Base-by-base conservation (phyloP, 1,284 basidiomycete species). In the Peniophora sp. region DNA sequence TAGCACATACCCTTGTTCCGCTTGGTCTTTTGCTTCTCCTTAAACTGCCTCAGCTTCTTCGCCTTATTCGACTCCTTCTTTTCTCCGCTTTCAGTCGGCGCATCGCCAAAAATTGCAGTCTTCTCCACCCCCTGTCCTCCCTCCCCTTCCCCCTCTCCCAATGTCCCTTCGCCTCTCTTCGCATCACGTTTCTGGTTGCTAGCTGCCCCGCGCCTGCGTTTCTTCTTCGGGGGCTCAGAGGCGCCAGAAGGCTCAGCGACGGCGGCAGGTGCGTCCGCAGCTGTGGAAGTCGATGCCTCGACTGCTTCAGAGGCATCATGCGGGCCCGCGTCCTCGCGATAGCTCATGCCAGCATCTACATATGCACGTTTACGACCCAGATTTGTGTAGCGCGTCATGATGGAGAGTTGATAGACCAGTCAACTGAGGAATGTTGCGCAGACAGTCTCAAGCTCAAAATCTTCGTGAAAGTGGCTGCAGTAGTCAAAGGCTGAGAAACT, bases 381-480 rank as follows among this genome's bases (percentile, higher is more conserved):
- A 58, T 80, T 81, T 9, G 85, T 88, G 54, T 82, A 71, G 49
- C 87, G 77, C 9, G 87, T 89, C 87, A 89, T 89, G 25, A 27
- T 38, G 17, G 19, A 3, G 22, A 45, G 20, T 41, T 6, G 38
- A 41, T n/a, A 8, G 38, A 41, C 8, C 16, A 41, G 27, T n/a
- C n/a, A n/a, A n/a, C n/a, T n/a, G n/a, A n/a, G n/a, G n/a, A n/a
- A n/a, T n/a, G n/a, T n/a, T n/a, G n/a, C n/a, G n/a, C n/a, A n/a
- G n/a, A n/a, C n/a, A n/a, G n/a, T n/a, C n/a, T n/a, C n/a, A n/a
- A n/a, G n/a, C n/a, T n/a, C n/a, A n/a, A n/a, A n/a, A n/a, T n/a
- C n/a, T n/a, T n/a, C n/a, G n/a, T n/a, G n/a, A n/a, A n/a, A n/a
- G n/a, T n/a, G n/a, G n/a, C n/a, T n/a, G n/a, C n/a, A n/a, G n/a